Evolutionary conservation across 345 rosid genomes (phyloP), one percentile per base, ranked within the genome.

Genomic region (Orychophragmus violaceus): DNA sequence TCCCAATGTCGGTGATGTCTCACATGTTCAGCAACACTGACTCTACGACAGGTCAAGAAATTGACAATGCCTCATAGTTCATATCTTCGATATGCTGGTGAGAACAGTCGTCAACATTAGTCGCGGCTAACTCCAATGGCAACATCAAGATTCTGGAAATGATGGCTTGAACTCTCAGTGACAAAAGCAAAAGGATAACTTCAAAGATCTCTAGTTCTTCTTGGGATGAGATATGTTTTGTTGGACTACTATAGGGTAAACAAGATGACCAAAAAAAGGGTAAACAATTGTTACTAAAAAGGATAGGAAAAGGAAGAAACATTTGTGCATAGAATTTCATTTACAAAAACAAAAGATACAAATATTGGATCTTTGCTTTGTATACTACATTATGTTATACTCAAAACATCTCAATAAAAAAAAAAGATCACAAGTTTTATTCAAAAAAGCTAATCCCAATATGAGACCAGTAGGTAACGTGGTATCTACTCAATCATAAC

Each of bases 61-160:
- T 56, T 37, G 90, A 88, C n/a, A 90, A 88, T 24, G 35, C 87
- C 0, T 45, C 81, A 0, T 94, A 88, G 79, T 91, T 88, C 72
- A 85, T 85, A 60, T 91, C 98, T 13, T 85, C 94, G 0, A 86
- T 91, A 44, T 91, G 98, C 71, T 91, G 96, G 98, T 87, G 96
- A 0, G 83, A 90, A 65, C 87, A 78, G 75, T 81, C 98, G 5
- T 77, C 91, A 4, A 84, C 88, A 6, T 69, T 91, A 49, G 86
- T 87, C 13, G 98, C 91, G 14, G 96, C 98, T 70, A 91, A 88
- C 72, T 91, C 98, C 42, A 79, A 84, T 0, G 98, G 96, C 33
- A 91, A 91, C 67, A 87, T 91, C 79, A 91, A 88, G 78, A 77
- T 91, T 27, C 66, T 88, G 76, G 98, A 91, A 82, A 88, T 91